phyloP scores from a whole-genome alignment of 768 basidiomycete species.

The Lyophyllum atratum region DNA sequence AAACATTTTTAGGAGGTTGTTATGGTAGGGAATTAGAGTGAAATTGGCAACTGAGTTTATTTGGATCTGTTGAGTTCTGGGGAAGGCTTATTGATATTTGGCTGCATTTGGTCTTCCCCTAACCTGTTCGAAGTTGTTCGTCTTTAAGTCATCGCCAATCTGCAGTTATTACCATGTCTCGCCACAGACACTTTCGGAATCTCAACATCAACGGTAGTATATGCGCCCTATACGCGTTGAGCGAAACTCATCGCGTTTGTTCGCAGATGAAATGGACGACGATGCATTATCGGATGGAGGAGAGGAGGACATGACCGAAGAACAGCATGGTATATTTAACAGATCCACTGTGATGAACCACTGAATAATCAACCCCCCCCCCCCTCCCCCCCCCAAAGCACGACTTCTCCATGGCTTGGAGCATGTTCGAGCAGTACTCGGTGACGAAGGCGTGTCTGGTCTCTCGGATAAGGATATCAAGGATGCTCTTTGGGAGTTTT shows the following conservation, averaged over 20 bases:
- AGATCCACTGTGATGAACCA: background rate
- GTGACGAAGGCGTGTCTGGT: slow-evolving; percentile 62
- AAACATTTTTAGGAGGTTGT: slow-evolving; percentile 45
- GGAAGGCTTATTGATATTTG: background rate
- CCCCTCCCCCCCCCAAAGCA: too few relatives aligned
- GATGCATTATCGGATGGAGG: slow-evolving; percentile 75
- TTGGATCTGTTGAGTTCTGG: slow-evolving; percentile 18
- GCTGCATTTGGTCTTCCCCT: slow-evolving; percentile 7
- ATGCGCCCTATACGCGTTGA: background rate
- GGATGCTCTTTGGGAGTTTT: slow-evolving; percentile 83
- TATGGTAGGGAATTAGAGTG: background rate
- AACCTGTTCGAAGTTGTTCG: too few relatives aligned
- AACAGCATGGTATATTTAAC: slow-evolving; percentile 66
- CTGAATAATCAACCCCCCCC: slow-evolving; percentile 13
- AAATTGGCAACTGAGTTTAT: slow-evolving; percentile 4
- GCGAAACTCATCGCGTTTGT: slow-evolving; percentile 2
- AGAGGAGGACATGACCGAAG: slow-evolving; percentile 79
- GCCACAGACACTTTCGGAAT: slow-evolving; percentile 89
- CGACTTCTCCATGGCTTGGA: slow-evolving; percentile 75
- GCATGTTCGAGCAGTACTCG: slow-evolving; percentile 67
- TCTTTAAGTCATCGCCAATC: background rate
- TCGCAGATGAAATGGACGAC: slow-evolving; percentile 85
- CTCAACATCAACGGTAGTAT: slow-evolving; percentile 71
- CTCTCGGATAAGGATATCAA: slow-evolving; percentile 75
- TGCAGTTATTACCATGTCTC: slow-evolving; percentile 66